phyloP scores from a whole-genome alignment of 2,329 filamentous ascomycete species.

The Stylonectria norvegica region DNA sequence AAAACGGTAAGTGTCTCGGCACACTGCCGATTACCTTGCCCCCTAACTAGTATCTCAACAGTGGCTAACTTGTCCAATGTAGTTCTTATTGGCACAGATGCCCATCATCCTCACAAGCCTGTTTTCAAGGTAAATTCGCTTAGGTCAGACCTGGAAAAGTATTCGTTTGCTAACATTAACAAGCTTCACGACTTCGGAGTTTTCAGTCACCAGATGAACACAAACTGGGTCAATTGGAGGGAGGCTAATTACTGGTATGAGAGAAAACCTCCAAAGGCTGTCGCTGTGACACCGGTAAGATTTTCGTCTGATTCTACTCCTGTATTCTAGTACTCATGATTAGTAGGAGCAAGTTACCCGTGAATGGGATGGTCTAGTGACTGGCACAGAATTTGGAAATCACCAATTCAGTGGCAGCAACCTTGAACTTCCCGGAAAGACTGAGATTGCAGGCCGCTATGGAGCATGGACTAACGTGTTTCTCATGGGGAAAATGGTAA shows the following conservation, averaged over 20 bases:
- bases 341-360: slow-evolving; percentile 23
- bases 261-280: slow-evolving; percentile 19
- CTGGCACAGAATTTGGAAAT: slow-evolving; percentile 12
- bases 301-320: background rate
- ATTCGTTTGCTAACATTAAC: slow-evolving; percentile 3
- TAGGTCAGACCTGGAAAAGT: background rate
- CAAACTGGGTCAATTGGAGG: slow-evolving; percentile 8
- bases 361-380: slow-evolving; percentile 30
- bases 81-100: slow-evolving; percentile 22
- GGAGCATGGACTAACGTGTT: slow-evolving; percentile 31
- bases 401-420: slow-evolving; percentile 13
- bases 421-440: slow-evolving; percentile 6
- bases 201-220: slow-evolving; percentile 21
- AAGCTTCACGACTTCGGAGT: slow-evolving; percentile 29
- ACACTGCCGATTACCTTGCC: background rate
- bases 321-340: slow-evolving; percentile 6
- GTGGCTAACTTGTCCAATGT: slow-evolving; percentile 6
- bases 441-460: slow-evolving; percentile 25
- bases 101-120: slow-evolving; percentile 16
- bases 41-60: background rate
- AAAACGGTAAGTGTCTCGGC: slow-evolving; percentile 24
- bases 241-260: slow-evolving; percentile 15
- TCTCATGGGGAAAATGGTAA: slow-evolving; percentile 25
- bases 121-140: slow-evolving; percentile 23
- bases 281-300: slow-evolving; percentile 24